phyloP scores from a whole-genome alignment of 805 yeast genomes.

The Kodamaea neixiangensis region DNA sequence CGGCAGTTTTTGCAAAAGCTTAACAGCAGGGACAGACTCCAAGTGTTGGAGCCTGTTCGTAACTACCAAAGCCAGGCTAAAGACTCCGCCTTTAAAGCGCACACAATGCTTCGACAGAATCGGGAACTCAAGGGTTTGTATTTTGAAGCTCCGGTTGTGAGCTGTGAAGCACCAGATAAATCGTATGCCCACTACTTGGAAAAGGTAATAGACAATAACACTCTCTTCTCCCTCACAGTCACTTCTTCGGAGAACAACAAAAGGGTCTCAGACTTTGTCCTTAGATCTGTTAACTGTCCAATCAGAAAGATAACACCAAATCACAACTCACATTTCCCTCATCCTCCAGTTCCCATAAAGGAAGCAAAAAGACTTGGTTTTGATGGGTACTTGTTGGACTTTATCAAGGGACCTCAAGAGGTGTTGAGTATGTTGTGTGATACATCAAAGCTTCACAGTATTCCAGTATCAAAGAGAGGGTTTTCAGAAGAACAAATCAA shows the following conservation, averaged over 20 bases:
- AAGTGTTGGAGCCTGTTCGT: slow-evolving; percentile 38
- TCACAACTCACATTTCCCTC: slow-evolving; percentile 12
- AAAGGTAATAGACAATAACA: slow-evolving; percentile 52
- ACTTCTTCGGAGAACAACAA: slow-evolving; percentile 51
- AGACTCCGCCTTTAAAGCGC: slow-evolving; percentile 33
- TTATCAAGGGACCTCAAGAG: slow-evolving; percentile 67
- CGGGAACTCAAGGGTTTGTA: slow-evolving; percentile 44
- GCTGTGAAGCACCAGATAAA: slow-evolving; percentile 55
- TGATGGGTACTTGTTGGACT: slow-evolving; percentile 77
- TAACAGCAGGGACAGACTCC: slow-evolving; percentile 53
- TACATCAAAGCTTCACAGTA: slow-evolving; percentile 44
- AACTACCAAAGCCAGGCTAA: slow-evolving; percentile 35
- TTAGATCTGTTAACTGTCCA: slow-evolving; percentile 48
- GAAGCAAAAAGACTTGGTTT: slow-evolving; percentile 59
- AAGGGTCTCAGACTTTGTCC: slow-evolving; percentile 41
- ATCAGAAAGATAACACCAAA: slow-evolving; percentile 39
- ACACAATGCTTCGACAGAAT: slow-evolving; percentile 41
- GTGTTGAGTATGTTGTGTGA: slow-evolving; percentile 75
- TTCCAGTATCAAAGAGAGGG: slow-evolving; percentile 63
- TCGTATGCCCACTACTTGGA: slow-evolving; percentile 58
- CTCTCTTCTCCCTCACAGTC: slow-evolving; percentile 66
- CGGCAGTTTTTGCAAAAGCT: slow-evolving; percentile 22
- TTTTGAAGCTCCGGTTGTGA: slow-evolving; percentile 74
- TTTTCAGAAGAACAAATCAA: slow-evolving; percentile 44
- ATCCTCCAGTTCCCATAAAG: slow-evolving; percentile 23